These are phyloP conservation scores for Naganishia vishniacii DNA, from an alignment of 768 basidiomycete genomes.

Conservation along the genomic window DNA sequence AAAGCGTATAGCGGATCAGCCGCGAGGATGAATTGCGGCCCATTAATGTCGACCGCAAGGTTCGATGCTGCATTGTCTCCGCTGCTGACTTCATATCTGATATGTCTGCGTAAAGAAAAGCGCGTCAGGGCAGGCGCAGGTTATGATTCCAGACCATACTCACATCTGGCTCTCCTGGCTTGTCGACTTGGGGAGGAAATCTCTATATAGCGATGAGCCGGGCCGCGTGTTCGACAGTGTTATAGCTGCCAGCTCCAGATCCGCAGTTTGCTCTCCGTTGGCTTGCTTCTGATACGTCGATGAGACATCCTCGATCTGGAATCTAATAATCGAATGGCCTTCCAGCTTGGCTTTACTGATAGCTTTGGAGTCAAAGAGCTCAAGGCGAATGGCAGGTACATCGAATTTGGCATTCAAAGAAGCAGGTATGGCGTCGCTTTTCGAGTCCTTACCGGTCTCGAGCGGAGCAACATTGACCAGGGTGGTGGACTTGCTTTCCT, in stretches of 20 bases:
- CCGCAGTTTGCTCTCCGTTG: constrained; percentile 77
- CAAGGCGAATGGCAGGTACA: constrained; percentile 68
- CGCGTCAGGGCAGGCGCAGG: neutral
- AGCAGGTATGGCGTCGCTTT: constrained; percentile 38
- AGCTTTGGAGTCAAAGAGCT: constrained; percentile 72
- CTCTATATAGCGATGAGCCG: constrained; percentile 76
- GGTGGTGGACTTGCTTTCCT: neutral
- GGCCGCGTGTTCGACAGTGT: constrained; percentile 83
- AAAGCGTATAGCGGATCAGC: constrained; percentile 84
- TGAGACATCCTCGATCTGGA: constrained; percentile 72
- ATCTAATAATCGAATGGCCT: constrained; percentile 74
- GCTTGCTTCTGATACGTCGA: constrained; percentile 75
- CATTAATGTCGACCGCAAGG: constrained; percentile 82
- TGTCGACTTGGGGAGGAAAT: constrained; percentile 86
- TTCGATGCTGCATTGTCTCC: constrained; percentile 58
- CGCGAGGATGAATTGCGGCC: constrained; percentile 85
- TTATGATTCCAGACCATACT: constrained; percentile 15
- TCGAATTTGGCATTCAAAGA: constrained; percentile 68
- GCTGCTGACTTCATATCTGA: constrained; percentile 75
- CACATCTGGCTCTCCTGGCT: constrained; percentile 77
- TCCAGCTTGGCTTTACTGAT: constrained; percentile 58
- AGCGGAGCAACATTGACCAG: neutral
- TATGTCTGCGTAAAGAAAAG: constrained; percentile 16
- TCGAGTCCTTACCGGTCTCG: neutral
- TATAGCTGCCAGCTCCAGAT: constrained; percentile 81